A percentile compares a stretch with the other conserved stretches of the same genome.
phyloP scores from a whole-genome alignment of 1,284 basidiomycete genomes.

The Cryptococcus sp. region DNA sequence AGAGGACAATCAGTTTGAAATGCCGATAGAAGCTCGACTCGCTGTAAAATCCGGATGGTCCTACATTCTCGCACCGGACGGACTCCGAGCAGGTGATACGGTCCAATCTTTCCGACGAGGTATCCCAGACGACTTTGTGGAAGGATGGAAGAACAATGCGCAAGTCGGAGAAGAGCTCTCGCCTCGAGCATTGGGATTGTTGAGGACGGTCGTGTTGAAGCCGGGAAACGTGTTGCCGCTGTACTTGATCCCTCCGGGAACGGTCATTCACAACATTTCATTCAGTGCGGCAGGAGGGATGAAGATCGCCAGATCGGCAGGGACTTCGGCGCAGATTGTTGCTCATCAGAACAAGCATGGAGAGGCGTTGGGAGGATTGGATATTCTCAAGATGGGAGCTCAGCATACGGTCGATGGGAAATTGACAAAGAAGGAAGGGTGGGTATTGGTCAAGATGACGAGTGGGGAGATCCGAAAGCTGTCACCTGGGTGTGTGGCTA shows the following conservation, averaged over 20 bases:
- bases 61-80: slow-evolving; percentile 90
- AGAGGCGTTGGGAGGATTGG: slow-evolving; percentile 35
- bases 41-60: slow-evolving; percentile 50
- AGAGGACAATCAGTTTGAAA: slow-evolving; percentile 2
- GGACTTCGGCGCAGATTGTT: slow-evolving; percentile 76
- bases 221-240: slow-evolving; percentile 92
- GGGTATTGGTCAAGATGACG: slow-evolving; percentile 71
- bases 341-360: slow-evolving; percentile 55
- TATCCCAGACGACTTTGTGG: slow-evolving; percentile 68
- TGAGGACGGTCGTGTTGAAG: slow-evolving; percentile 78
- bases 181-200: slow-evolving; percentile 65
- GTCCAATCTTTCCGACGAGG: slow-evolving; percentile 83
- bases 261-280: slow-evolving; percentile 80
- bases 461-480: slow-evolving; percentile 90
- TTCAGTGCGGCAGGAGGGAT: slow-evolving; percentile 71
- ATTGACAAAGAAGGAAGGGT: slow-evolving; percentile 28
- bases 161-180: slow-evolving; percentile 8
- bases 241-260: slow-evolving; percentile 84
- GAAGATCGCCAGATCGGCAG: slow-evolving; percentile 82
- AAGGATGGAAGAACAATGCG: slow-evolving; percentile 51
- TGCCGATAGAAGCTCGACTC: slow-evolving; percentile 14
- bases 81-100: slow-evolving; percentile 77
- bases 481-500: slow-evolving; percentile 75
- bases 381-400: slow-evolving; percentile 37
- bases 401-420: slow-evolving; percentile 20